phyloP scores from a whole-genome alignment of 192 early-diverging fungal genomes.

The Coemansia sp. region DNA sequence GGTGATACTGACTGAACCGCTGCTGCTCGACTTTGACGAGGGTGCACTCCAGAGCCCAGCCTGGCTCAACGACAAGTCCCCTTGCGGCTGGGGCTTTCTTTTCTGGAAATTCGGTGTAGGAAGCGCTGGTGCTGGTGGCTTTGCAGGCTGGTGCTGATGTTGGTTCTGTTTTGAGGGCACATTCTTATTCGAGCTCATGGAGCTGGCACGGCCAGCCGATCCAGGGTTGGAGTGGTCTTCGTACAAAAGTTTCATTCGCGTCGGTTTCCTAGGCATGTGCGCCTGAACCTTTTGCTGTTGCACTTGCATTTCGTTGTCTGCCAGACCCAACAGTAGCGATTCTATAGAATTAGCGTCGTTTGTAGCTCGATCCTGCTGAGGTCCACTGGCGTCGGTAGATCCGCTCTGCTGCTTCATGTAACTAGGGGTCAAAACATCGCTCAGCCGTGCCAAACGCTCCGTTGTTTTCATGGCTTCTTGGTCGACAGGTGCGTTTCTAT shows the following conservation, averaged over 20 bases:
- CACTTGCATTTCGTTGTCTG: constrained; percentile 56
- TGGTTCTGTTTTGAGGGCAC: constrained; percentile 6
- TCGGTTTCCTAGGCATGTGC: constrained; percentile 49
- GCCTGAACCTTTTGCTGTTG: constrained; percentile 56
- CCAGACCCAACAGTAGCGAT: constrained; percentile 49
- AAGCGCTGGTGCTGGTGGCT: constrained; percentile 3
- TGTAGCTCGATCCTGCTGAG: background rate
- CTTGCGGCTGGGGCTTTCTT: background rate
- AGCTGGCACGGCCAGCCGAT: constrained; percentile 30
- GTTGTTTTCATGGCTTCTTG: constrained; percentile 53
- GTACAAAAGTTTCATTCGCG: constrained; percentile 56
- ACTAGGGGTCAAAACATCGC: constrained; percentile 51
- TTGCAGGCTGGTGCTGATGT: constrained; percentile 11
- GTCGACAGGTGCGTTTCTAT: constrained; percentile 39
- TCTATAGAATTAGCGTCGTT: constrained; percentile 48
- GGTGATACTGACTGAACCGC: background rate
- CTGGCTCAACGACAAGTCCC: constrained; percentile 30
- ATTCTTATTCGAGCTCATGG: constrained; percentile 15
- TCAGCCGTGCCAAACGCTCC: constrained; percentile 50
- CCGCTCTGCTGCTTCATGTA: constrained; percentile 24
- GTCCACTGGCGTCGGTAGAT: constrained; percentile 1
- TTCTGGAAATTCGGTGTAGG: constrained; percentile 5
- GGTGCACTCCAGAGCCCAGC: constrained; percentile 39
- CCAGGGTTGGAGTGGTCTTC: constrained; percentile 46
- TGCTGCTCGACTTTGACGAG: constrained; percentile 13